Conservation (phyloP, 176 grass and related monocot genomes). For the Neostapfia colusana region DNA sequence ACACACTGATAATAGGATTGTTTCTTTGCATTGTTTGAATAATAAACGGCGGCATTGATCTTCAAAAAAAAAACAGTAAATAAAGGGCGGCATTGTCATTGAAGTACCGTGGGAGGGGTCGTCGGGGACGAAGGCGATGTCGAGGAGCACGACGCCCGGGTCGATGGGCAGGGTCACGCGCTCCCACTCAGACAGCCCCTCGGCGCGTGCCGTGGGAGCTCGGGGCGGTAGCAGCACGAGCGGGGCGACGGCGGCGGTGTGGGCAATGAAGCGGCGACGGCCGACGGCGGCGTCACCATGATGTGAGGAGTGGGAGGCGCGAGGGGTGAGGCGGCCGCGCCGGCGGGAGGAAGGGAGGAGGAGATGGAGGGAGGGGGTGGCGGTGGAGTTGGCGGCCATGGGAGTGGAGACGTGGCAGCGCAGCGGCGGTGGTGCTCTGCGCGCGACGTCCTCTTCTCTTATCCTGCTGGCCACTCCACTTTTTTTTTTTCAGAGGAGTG, state of each 20-base stretch:
- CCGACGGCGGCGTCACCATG: constrained; percentile 3
- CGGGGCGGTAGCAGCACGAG: background rate
- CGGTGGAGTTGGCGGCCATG: constrained; percentile 62
- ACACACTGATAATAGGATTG: too few species aligned
- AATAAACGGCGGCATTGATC: too few species aligned
- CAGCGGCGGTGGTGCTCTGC: background rate
- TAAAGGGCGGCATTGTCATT: too few species aligned
- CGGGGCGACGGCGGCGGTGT: constrained; percentile 48
- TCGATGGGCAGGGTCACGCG: constrained; percentile 76
- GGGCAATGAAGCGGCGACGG: constrained; percentile 54
- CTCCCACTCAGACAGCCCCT: constrained; percentile 81
- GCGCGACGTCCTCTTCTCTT: constrained; percentile 20
- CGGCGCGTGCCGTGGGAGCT: constrained; percentile 38
- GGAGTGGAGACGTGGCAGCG: constrained; percentile 19
- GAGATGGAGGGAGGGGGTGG: constrained; percentile 42
- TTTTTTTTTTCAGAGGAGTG: too few species aligned
- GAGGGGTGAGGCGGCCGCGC: constrained; percentile 34
- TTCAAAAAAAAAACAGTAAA: too few species aligned
- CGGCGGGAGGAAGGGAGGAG: constrained; percentile 22
- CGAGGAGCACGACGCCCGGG: constrained; percentile 88
- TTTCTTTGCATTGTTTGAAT: too few species aligned
- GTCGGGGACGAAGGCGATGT: constrained; percentile 95
- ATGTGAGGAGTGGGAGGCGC: constrained; percentile 31
- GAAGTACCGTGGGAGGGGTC: constrained; percentile 65
- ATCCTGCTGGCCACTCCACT: background rate